Evolutionary conservation across 1,284 basidiomycete species (phyloP), one percentile per base, ranked within the genome.

Genomic region (Butyriboletus appendiculatus): DNA sequence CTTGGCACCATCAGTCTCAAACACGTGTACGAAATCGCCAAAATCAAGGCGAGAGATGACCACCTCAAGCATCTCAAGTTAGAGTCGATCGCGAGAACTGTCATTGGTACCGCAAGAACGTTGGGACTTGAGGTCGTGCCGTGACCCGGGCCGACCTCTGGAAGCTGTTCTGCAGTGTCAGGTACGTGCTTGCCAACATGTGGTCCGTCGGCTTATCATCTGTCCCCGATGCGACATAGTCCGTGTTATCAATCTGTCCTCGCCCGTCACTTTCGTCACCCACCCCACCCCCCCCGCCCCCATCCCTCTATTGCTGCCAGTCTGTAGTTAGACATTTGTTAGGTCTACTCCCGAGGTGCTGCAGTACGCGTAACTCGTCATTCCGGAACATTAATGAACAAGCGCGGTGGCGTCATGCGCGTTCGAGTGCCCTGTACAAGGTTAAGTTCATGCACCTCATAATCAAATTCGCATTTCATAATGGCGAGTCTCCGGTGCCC

Each of bases 21-120:
- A 79, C 96, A 98, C 76, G 83, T 99, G 67, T 99, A 97, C 74
- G 97, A 99, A 80, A 98, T 99, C 69, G 95, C 97, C 37, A 97
- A 93, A 81, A 92, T 99, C 72, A 99, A 99, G 79, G 83, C 87
- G 57, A 85, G 82, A 63, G 97, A 99, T 75, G 88, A 90, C 53
- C 90, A 92, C 70, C 76, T 96, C 77, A 88, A 85, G 76, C 88
- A 90, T 66, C 80, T 96, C 58, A 82, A 84, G 56, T 79, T 95
- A 63, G 91, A 96, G 78, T 84, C 85, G 60, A 88, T 98, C 44
- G 89, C 92, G n/a, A 87, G 86, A 70, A 91, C 90, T 67, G 79
- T 98, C 57, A 75, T 96, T 60, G 94, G 92, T 52, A 91, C 88
- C 60, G 94, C 94, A 53, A 86, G 78, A 75, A 91, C 86, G 58